Evolutionary conservation across 176 grass and related monocot genomes (phyloP), one percentile per base, ranked within the genome.

Genomic region (Dactylis glomerata): DNA sequence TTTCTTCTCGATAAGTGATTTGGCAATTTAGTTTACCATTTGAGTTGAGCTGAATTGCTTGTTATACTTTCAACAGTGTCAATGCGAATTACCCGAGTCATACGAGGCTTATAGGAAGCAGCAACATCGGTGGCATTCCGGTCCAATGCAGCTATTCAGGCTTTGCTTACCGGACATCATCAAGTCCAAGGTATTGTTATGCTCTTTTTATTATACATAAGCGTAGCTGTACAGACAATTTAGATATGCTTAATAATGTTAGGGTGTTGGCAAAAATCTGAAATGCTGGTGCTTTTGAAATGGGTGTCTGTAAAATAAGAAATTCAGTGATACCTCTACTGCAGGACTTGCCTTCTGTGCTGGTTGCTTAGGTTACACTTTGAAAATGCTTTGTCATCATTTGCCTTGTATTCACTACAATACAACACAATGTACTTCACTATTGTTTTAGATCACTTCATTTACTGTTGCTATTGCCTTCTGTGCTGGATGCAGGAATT

Each of bases 81-180:
- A 96, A 67, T 99, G 97, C 23, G 97, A 99, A 90, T 84, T 99
- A 76, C 97, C 97, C 3, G 97, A 99, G 73, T 99, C 97, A 10
- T 99, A 99, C 12, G 97, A 99, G 81, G 93, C 97, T 83, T 99
- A 99, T 59, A 94, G 97, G 90, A 99, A 99, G 81, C 97, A 99
- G 63, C 97, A 99, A 27, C 97, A 99, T 83, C 88, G 97, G 40
- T 99, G 97, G 97, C 97, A 99, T 88, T 99, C 97, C 0, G 97
- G 97, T 52, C 97, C 97, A 76, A 99, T 99, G 97, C 97, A 96
- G 58, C 82, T 99, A 49, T 99, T 99, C 61, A 96, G 97, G 75
- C 90, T 99, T 17, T 96, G 97, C 87, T 91, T 94, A 57, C 93
- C 97, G 0, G 92, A 96, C 38, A 99, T 99, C 50, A 94, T 99